A percentile compares a stretch with the other conserved stretches of the same genome.
Conservation (phyloP, 2,329 filamentous ascomycete species). For the Claviceps arundinis region DNA sequence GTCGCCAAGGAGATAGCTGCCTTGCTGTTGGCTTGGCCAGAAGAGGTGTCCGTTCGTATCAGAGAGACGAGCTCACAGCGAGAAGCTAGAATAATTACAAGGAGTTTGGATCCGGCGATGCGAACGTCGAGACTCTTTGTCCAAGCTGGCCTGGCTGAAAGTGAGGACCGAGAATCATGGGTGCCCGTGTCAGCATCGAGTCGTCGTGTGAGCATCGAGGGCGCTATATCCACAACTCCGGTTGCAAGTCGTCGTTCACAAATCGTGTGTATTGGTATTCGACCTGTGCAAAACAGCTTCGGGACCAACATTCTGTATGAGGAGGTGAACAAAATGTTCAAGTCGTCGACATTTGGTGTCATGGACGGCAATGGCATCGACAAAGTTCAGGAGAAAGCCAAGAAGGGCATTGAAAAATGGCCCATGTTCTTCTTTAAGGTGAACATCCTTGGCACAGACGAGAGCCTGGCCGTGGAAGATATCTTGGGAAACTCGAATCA, state of each 20-base stretch:
- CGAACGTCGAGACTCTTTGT: slow-evolving; percentile 39
- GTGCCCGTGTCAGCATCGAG: slow-evolving; percentile 55
- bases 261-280: slow-evolving; percentile 68
- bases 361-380: slow-evolving; percentile 31
- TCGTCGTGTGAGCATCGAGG: slow-evolving; percentile 47
- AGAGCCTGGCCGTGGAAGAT: slow-evolving; percentile 22
- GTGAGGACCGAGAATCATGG: slow-evolving; percentile 46
- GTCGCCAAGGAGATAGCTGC: slow-evolving; percentile 46
- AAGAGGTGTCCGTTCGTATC: slow-evolving; percentile 41
- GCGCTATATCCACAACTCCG: slow-evolving; percentile 58
- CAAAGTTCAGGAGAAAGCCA: slow-evolving; percentile 33
- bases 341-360: slow-evolving; percentile 61
- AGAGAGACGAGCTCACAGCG: slow-evolving; percentile 32
- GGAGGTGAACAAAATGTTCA: slow-evolving; percentile 66
- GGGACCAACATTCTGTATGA: slow-evolving; percentile 58
- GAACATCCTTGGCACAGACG: slow-evolving; percentile 19
- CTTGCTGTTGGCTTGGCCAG: slow-evolving; percentile 58
- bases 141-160: slow-evolving; percentile 51
- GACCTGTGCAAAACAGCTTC: slow-evolving; percentile 43
- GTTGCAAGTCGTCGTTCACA: slow-evolving; percentile 60
- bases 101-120: slow-evolving; percentile 9
- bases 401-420: slow-evolving; percentile 65
- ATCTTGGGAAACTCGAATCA: slow-evolving; percentile 32
- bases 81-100: slow-evolving; percentile 24
- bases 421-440: slow-evolving; percentile 82